phyloP scores from a whole-genome alignment of 2,329 filamentous ascomycete genomes.

The Alternaria incomplexa region DNA sequence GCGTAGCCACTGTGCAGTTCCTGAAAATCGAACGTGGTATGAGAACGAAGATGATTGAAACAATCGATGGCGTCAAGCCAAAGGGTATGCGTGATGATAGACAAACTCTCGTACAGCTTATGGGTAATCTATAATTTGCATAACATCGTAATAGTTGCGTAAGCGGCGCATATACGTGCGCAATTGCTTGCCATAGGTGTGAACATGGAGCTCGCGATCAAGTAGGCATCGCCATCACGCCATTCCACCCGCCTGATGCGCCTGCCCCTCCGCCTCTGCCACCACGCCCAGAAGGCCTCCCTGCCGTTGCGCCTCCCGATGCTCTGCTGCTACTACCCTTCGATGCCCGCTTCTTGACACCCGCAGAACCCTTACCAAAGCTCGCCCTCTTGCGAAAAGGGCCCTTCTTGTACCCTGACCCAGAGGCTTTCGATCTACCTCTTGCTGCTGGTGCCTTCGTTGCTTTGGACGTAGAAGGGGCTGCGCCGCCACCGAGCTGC shows the following conservation, averaged over 20 bases:
- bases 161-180: not conserved
- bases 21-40: not conserved
- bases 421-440: constrained; percentile 21
- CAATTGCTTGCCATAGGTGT: not conserved
- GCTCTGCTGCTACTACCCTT: constrained; percentile 19
- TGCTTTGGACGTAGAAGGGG: constrained; percentile 13
- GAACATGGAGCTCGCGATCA: constrained; percentile 8
- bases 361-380: constrained; percentile 19
- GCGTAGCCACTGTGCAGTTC: not conserved
- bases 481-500: constrained; percentile 23
- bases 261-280: constrained; percentile 14
- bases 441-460: constrained; percentile 16
- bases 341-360: constrained; percentile 27
- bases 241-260: constrained; percentile 14
- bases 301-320: constrained; percentile 14
- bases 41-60: not conserved
- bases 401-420: constrained; percentile 20
- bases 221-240: constrained; percentile 40
- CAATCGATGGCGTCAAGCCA: not conserved
- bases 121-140: not conserved
- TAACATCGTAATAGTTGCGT: not conserved
- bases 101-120: not conserved
- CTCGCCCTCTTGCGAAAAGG: constrained; percentile 20
- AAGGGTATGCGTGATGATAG: not conserved
- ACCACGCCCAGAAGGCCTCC: constrained; percentile 13